phyloP scores from a whole-genome alignment of 1,139 yeast genomes.

The Blastobotrys buckinghamii region DNA sequence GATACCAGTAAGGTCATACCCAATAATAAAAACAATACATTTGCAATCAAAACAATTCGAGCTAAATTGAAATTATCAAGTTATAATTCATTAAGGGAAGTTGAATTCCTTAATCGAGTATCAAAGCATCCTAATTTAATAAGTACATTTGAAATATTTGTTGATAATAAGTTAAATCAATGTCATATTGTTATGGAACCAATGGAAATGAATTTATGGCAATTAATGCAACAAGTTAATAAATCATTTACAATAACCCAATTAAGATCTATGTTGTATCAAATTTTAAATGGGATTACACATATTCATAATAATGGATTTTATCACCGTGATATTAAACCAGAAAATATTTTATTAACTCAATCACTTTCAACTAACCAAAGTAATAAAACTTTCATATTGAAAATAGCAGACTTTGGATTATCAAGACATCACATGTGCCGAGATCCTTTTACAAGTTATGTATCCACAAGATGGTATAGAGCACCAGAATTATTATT shows the following conservation, averaged over 20 bases:
- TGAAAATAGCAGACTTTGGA: constrained; percentile 91
- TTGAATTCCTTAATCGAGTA: constrained; percentile 61
- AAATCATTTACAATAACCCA: constrained; percentile 43
- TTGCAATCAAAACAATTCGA: constrained; percentile 82
- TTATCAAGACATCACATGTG: constrained; percentile 63
- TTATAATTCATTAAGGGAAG: constrained; percentile 64
- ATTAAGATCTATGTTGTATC: constrained; percentile 56
- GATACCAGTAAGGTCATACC: background rate
- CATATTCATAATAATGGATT: constrained; percentile 75
- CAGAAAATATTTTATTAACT: constrained; percentile 75
- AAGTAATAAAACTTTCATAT: constrained; percentile 17
- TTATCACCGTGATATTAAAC: constrained; percentile 90
- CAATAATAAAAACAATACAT: constrained; percentile 28
- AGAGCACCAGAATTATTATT: constrained; percentile 88
- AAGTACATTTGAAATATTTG: constrained; percentile 69
- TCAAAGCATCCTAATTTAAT: constrained; percentile 70
- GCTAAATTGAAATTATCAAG: constrained; percentile 41
- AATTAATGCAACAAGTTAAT: constrained; percentile 31
- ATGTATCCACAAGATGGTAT: constrained; percentile 95
- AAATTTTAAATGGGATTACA: constrained; percentile 65
- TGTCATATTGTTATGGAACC: constrained; percentile 86
- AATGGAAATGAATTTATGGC: constrained; percentile 75
- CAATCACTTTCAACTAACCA: background rate
- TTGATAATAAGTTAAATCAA: constrained; percentile 52
- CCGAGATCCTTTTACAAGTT: constrained; percentile 52